These are phyloP conservation scores for Candida awuae DNA, from an alignment of 805 yeast genomes.

Conservation along the genomic window DNA sequence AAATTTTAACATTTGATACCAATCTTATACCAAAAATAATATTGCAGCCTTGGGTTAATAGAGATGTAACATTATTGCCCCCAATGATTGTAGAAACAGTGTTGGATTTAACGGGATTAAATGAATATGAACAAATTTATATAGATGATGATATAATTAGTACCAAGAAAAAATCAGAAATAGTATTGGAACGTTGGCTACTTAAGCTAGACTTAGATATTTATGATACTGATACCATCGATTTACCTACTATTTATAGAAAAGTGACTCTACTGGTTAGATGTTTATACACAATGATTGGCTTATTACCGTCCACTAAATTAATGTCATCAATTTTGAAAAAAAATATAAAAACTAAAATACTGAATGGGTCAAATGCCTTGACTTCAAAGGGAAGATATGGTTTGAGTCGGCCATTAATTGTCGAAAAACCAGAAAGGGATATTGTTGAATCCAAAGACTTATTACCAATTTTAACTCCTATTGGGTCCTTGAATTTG, in stretches of 20 bases:
- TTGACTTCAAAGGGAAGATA: conserved; percentile 76
- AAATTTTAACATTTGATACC: conserved; percentile 40
- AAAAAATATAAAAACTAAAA: conserved; percentile 43
- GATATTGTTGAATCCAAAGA: conserved; percentile 38
- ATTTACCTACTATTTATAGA: conserved; percentile 63
- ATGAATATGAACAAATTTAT: conserved; percentile 19
- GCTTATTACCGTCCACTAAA: conserved; percentile 65
- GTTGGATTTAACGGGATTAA: conserved; percentile 23
- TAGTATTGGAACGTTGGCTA: conserved; percentile 93
- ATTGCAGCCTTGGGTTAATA: conserved; percentile 43
- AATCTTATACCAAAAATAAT: conserved; percentile 14
- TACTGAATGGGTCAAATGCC: conserved; percentile 70
- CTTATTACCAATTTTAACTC: conserved; percentile 66
- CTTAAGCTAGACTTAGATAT: conserved; percentile 60
- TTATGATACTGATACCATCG: conserved; percentile 34
- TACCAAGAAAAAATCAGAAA: conserved; percentile 62
- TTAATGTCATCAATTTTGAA: conserved; percentile 29
- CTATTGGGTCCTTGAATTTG: conserved; percentile 62
- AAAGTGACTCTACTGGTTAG: conserved; percentile 69
- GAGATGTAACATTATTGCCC: conserved; percentile 43
- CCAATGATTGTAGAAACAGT: conserved; percentile 84
- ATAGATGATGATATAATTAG: conserved; percentile 39
- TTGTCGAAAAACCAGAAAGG: conserved; percentile 4
- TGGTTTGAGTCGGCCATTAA: conserved; percentile 69
- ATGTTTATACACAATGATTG: conserved; percentile 55